Conservation (phyloP, 805 yeast species). For the Candida endomychidarum region DNA sequence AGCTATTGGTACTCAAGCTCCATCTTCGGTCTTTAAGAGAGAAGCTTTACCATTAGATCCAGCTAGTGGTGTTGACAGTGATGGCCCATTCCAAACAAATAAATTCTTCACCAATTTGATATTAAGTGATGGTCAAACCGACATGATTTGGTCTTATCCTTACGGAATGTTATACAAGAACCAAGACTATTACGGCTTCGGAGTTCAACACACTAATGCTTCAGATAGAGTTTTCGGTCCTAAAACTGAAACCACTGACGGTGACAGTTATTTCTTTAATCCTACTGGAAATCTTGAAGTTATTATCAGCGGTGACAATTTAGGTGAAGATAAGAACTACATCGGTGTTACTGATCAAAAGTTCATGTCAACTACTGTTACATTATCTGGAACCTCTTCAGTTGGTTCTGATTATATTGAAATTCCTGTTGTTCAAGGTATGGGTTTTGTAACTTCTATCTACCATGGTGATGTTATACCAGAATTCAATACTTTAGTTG, state of each 20-base stretch:
- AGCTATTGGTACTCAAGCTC: constrained; percentile 36
- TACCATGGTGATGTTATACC: constrained; percentile 53
- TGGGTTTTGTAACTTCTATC: constrained; percentile 76
- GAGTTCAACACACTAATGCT: constrained; percentile 55
- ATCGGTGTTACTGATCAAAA: constrained; percentile 48
- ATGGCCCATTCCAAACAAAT: constrained; percentile 61
- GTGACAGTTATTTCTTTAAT: constrained; percentile 50
- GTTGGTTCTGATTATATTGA: constrained; percentile 40
- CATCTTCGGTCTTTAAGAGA: constrained; percentile 47
- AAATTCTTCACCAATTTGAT: constrained; percentile 71
- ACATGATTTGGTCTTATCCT: constrained; percentile 64
- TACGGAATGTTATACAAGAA: constrained; percentile 60
- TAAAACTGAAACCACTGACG: constrained; percentile 45
- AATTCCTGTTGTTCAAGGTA: constrained; percentile 74
- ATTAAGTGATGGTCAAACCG: constrained; percentile 35
- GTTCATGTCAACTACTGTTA: constrained; percentile 51
- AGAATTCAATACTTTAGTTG: constrained; percentile 28
- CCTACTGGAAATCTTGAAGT: constrained; percentile 58
- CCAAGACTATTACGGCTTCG: constrained; percentile 53
- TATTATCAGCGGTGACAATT: constrained; percentile 53
- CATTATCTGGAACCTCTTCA: constrained; percentile 32
- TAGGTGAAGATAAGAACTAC: constrained; percentile 37
- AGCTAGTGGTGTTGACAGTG: constrained; percentile 46
- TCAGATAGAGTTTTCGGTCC: constrained; percentile 48
- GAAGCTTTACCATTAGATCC: constrained; percentile 43